phyloP scores from a whole-genome alignment of 1,139 yeast species.

The Kurtzmaniella natalensis region DNA sequence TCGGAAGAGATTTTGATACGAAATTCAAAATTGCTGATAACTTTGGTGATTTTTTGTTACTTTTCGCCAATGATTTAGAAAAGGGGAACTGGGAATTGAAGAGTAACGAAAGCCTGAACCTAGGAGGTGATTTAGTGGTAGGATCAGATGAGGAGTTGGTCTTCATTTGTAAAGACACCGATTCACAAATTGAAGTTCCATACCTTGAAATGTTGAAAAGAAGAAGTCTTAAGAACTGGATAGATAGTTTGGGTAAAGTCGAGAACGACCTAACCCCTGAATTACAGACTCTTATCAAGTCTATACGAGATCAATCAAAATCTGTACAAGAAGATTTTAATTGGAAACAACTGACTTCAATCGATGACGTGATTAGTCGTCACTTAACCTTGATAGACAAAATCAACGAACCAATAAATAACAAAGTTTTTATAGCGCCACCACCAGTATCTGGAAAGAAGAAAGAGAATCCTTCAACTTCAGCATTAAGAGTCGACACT shows the following conservation, averaged over 20 bases:
- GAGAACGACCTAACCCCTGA: constrained; percentile 12
- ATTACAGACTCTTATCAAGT: constrained; percentile 22
- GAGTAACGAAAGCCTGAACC: constrained; percentile 28
- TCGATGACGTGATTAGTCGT: constrained; percentile 26
- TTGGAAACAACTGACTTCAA: constrained; percentile 14
- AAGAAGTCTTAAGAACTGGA: constrained; percentile 31
- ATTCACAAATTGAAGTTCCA: constrained; percentile 43
- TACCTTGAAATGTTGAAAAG: constrained; percentile 61
- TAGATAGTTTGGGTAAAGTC: constrained; percentile 19
- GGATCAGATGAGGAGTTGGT: constrained; percentile 71
- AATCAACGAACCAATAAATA: constrained; percentile 6
- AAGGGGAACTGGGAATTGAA: constrained; percentile 67
- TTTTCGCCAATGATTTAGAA: constrained; percentile 82
- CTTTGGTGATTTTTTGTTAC: constrained; percentile 80
- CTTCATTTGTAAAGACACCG: constrained; percentile 47
- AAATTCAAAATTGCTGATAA: constrained; percentile 74
- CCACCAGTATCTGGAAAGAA: constrained; percentile 1
- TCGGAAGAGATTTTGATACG: constrained; percentile 86
- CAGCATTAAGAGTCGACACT: constrained; percentile 3
- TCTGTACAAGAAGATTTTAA: neutral
- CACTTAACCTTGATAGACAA: constrained; percentile 16
- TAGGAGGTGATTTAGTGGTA: constrained; percentile 47
- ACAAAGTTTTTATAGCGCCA: neutral
- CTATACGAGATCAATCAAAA: constrained; percentile 12
- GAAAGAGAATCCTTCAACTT: constrained; percentile 4